Conservation (phyloP, 768 basidiomycete genomes). For the Mycena rebaudengoi region DNA sequence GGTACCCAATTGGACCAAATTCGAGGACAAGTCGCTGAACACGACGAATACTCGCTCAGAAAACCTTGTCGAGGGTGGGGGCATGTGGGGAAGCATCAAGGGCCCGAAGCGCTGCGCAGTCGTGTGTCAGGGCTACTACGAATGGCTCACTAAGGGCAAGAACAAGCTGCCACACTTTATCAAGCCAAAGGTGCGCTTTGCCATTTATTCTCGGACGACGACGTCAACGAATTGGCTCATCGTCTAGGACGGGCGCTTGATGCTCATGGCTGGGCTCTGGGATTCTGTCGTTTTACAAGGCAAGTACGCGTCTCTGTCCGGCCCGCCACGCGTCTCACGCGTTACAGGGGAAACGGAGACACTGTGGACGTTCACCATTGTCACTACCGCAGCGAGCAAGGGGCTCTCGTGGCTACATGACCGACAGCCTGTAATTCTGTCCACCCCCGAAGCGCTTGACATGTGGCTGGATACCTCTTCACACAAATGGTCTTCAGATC, state of each 20-base stretch:
- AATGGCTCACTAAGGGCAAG: conserved; percentile 90
- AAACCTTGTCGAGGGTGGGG: conserved; percentile 74
- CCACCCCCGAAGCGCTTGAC: conserved; percentile 62
- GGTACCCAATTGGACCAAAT: conserved; percentile 84
- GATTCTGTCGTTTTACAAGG: conserved; percentile 77
- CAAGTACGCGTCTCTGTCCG: conserved; percentile 26
- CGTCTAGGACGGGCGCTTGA: conserved; percentile 66
- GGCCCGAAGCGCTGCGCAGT: conserved; percentile 88
- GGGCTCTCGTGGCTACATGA: conserved; percentile 90
- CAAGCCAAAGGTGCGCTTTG: conserved; percentile 69
- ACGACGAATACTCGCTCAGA: conserved; percentile 94
- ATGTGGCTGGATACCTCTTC: conserved; percentile 85
- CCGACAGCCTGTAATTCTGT: conserved; percentile 85
- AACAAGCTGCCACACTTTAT: conserved; percentile 85
- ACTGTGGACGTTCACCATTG: conserved; percentile 87
- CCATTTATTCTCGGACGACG: too few relatives aligned
- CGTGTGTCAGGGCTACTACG: conserved; percentile 90
- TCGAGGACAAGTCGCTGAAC: conserved; percentile 73
- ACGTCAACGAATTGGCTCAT: too few relatives aligned
- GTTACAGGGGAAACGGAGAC: conserved; percentile 62
- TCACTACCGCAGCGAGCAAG: conserved; percentile 81
- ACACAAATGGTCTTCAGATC: conserved; percentile 67
- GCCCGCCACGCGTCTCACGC: too few relatives aligned
- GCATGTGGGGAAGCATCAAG: conserved; percentile 89
- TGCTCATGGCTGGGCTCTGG: conserved; percentile 91